Evolutionary conservation across 768 basidiomycete genomes (phyloP), one percentile per base, ranked within the genome.

Genomic region (Kwoniella bestiolae): DNA sequence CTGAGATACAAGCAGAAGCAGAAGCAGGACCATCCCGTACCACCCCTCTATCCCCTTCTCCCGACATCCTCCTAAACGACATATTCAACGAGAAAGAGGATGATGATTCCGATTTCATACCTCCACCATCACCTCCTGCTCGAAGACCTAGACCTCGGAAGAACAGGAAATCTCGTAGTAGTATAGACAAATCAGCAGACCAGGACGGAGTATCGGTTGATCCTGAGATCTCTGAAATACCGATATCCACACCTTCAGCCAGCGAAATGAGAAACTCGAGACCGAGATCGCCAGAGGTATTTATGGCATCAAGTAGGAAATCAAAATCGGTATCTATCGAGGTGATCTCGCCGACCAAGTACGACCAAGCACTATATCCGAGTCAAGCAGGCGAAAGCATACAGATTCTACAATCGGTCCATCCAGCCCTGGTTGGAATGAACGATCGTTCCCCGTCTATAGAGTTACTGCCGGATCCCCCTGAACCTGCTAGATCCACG

Each of bases 31-130:
- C 29, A 23, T 60, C 58, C 14, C 26, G n/a, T 18, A 3, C 28
- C 14, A 38, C 56, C 21, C 26, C 38, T 46, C 35, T 18, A 14
- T 41, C 38, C 8, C 61, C 61, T 5, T 71, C 70, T n/a, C 68
- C 73, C 7, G 70, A 74, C 53, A 52, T 69, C 8, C 53, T 74
- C 2, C 52, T 74, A 0, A 35, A 67, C 53, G 73, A 74, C 34
- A 56, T 56, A 21, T 72, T 60, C 63, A 63, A 74, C 32, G 62
- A 60, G 31, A 58, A 67, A 25, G 68, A 69, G 16, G 62, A 47
- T 14, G 59, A 66, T 26, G 73, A 75, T 35, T 69, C 71, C n/a
- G 69, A 70, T 28, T 75, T 70, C 35, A 44, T 70, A 7, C 66
- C 68, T 29, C 67, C 68, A 44, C 53, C 31, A 21, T 26, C 18